Percentiles rank a stretch among this genome's conserved stretches.
Evolutionary conservation across 352 stramenopile genomes (phyloP).

Genomic region (Phytophthora niederhauseri): DNA sequence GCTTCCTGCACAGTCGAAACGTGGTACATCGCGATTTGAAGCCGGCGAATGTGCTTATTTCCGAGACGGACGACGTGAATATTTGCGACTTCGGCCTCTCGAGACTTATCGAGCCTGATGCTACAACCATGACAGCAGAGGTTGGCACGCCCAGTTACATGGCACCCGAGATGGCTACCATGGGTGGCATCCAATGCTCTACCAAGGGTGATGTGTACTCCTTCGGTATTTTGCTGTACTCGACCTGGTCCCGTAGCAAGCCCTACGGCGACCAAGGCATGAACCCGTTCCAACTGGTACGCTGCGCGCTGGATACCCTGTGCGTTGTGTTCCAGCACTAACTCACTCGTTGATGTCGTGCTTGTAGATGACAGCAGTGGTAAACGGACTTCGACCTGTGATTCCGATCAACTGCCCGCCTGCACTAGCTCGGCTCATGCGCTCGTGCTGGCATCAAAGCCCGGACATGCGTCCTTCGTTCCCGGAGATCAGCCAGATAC

Average conservation of each 20-base stretch:
- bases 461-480: constrained; percentile 75
- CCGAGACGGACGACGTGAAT: constrained; percentile 91
- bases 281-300: constrained; percentile 90
- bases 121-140: constrained; percentile 87
- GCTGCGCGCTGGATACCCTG: constrained; percentile 4
- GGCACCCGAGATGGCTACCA: constrained; percentile 91
- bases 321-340: background rate
- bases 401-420: constrained; percentile 86
- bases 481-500: constrained; percentile 75
- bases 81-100: constrained; percentile 96
- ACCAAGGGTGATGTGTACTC: constrained; percentile 90
- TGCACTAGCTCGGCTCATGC: constrained; percentile 79
- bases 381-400: constrained; percentile 84
- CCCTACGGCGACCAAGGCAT: constrained; percentile 91
- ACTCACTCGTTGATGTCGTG: constrained; percentile 9
- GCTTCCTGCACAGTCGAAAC: constrained; percentile 90
- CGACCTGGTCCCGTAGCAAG: constrained; percentile 88
- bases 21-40: constrained; percentile 93
- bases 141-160: constrained; percentile 92
- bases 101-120: constrained; percentile 82
- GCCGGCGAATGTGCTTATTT: constrained; percentile 94
- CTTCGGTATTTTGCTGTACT: constrained; percentile 88
- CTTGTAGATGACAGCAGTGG: constrained; percentile 83
- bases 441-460: constrained; percentile 82
- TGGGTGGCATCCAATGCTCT: constrained; percentile 87